phyloP scores from a whole-genome alignment of 768 basidiomycete species.

The Sporobolomyces roseus region DNA sequence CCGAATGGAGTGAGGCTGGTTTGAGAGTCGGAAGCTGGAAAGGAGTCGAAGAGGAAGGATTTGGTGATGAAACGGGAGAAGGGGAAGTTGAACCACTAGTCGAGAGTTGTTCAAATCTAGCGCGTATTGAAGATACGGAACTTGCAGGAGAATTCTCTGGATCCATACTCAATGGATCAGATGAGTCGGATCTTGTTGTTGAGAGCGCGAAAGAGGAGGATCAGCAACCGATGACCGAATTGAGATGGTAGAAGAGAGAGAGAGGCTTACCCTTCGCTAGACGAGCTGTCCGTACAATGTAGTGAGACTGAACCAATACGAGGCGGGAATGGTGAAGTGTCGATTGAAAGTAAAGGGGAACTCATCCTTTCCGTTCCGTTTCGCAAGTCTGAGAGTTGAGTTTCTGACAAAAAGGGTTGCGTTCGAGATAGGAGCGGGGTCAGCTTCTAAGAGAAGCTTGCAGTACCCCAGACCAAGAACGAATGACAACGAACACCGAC shows the following conservation, averaged over 20 bases:
- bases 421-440: too few species aligned
- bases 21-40: neutral
- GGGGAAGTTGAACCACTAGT: neutral
- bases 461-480: neutral
- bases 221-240: slow-evolving; percentile 10
- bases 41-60: neutral
- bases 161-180: slow-evolving; percentile 2
- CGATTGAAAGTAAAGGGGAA: slow-evolving; percentile 4
- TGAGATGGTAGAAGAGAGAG: neutral
- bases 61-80: neutral
- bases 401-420: too few species aligned
- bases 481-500: neutral
- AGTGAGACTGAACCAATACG: neutral
- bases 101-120: slow-evolving; percentile 28
- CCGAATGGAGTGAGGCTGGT: too few species aligned
- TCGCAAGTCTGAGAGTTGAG: too few species aligned
- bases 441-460: neutral
- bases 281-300: neutral
- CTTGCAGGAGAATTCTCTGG: slow-evolving; percentile 13
- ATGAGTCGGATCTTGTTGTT: neutral
- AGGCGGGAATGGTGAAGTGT: neutral
- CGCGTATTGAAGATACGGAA: slow-evolving; percentile 19
- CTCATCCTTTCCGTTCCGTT: neutral
- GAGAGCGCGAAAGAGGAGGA: neutral
- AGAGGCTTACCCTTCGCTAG: neutral